phyloP scores from a whole-genome alignment of 1,284 basidiomycete species.

The Ganoderma resinaceum region DNA sequence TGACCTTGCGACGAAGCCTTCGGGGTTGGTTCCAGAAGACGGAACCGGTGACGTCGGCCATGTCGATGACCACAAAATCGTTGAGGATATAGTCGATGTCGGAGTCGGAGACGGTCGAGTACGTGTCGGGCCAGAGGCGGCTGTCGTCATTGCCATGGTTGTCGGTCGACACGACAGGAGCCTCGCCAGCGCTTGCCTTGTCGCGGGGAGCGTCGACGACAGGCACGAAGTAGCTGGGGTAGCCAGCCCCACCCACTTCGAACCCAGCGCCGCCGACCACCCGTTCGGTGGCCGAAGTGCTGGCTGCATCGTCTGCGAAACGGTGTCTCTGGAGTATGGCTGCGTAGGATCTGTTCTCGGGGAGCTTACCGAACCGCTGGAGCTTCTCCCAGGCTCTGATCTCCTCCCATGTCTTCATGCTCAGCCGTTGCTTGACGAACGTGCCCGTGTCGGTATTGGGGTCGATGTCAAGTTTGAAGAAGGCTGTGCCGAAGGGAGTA shows the following conservation, averaged over 20 bases:
- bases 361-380: slow-evolving; percentile 3
- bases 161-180: too few species aligned
- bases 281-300: not conserved
- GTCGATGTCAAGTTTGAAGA: not conserved
- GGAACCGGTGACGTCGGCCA: not conserved
- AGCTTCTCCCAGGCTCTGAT: slow-evolving; percentile 4
- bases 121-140: not conserved
- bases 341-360: not conserved
- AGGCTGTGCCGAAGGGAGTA: not conserved
- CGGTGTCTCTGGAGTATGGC: slow-evolving; percentile 12
- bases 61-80: slow-evolving; percentile 1
- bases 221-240: not conserved
- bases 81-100: not conserved
- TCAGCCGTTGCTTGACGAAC: not conserved
- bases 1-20: not conserved
- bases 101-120: not conserved
- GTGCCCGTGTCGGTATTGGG: not conserved
- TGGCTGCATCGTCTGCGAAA: slow-evolving; percentile 4
- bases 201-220: not conserved
- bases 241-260: not conserved
- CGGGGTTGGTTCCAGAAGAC: not conserved
- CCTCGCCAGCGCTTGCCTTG: not conserved
- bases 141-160: not conserved
- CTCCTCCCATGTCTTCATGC: not conserved
- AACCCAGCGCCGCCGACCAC: slow-evolving; percentile 2